Percentiles rank a stretch among this genome's conserved stretches.
Evolutionary conservation across 2,329 filamentous ascomycete genomes (phyloP).

Genomic region (Raffaelea ambrosiae): DNA sequence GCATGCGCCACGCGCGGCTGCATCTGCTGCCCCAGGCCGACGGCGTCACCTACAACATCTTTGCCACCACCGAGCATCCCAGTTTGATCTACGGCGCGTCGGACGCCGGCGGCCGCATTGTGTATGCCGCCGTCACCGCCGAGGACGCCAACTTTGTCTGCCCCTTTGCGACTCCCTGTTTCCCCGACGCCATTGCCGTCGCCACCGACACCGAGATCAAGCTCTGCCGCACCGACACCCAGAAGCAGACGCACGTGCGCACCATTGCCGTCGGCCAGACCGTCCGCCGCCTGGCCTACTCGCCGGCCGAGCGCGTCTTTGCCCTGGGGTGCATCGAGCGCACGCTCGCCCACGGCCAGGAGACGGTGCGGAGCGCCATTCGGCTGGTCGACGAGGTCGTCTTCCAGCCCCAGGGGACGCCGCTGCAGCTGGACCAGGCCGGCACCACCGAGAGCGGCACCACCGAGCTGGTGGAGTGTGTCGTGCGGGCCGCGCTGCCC

Average conservation of each 20-base stretch:
- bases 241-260: conserved; percentile 82
- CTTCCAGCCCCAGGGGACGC: conserved; percentile 67
- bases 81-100: conserved; percentile 78
- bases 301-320: conserved; percentile 68
- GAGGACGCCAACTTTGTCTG: conserved; percentile 77
- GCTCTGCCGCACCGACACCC: conserved; percentile 72
- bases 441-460: conserved; percentile 16
- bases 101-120: conserved; percentile 67
- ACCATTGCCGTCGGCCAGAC: conserved; percentile 72
- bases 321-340: conserved; percentile 79
- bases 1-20: conserved; percentile 76
- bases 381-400: conserved; percentile 84
- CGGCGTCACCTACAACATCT: conserved; percentile 63
- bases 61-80: conserved; percentile 89
- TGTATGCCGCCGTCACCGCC: conserved; percentile 90
- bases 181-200: conserved; percentile 71
- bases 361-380: conserved; percentile 72
- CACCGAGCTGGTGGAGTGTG: conserved; percentile 72
- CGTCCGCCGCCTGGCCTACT: conserved; percentile 80
- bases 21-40: conserved; percentile 64
- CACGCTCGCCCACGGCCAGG: conserved; percentile 60
- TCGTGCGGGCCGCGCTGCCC: conserved; percentile 67
- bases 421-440: conserved; percentile 49
- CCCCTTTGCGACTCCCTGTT: conserved; percentile 73
- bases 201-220: conserved; percentile 70